A percentile compares a stretch with the other conserved stretches of the same genome.
Conservation (phyloP, 352 stramenopile species). For the Phytophthora pisi region DNA sequence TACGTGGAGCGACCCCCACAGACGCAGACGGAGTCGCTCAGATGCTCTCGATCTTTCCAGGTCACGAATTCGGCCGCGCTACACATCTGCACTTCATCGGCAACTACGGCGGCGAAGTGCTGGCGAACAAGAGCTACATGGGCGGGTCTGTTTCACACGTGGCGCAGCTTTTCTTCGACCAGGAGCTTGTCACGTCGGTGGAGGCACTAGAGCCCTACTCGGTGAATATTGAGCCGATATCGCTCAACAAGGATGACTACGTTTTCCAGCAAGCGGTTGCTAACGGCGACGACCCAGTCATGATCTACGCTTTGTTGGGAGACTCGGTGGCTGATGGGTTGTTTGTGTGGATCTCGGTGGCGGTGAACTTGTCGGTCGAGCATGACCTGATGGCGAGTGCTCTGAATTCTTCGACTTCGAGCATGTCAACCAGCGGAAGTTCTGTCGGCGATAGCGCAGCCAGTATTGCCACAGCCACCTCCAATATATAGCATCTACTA, state of each 20-base stretch:
- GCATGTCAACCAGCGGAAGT: not conserved
- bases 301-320: not conserved
- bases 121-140: slow-evolving; percentile 29
- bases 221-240: slow-evolving; percentile 12
- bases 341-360: slow-evolving; percentile 27
- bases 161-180: slow-evolving; percentile 35
- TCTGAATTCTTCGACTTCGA: not conserved
- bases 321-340: slow-evolving; percentile 8
- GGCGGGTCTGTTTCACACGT: slow-evolving; percentile 23
- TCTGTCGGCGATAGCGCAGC: not conserved
- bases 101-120: slow-evolving; percentile 21
- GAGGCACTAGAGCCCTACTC: slow-evolving; percentile 11
- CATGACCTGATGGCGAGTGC: not conserved
- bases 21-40: slow-evolving; percentile 27
- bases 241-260: slow-evolving; percentile 21
- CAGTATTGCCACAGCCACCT: not conserved
- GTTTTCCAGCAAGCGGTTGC: slow-evolving; percentile 1
- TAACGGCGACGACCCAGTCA: slow-evolving; percentile 8
- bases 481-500: not conserved
- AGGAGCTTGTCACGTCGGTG: slow-evolving; percentile 27
- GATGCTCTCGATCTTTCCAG: slow-evolving; percentile 30
- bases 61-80: slow-evolving; percentile 25
- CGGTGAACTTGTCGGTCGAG: slow-evolving; percentile 17
- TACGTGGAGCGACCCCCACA: slow-evolving; percentile 32
- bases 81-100: slow-evolving; percentile 28